These are phyloP conservation scores for Alloteropsis angusta DNA, from an alignment of 202 grass and related monocot species.

Conservation along the genomic window DNA sequence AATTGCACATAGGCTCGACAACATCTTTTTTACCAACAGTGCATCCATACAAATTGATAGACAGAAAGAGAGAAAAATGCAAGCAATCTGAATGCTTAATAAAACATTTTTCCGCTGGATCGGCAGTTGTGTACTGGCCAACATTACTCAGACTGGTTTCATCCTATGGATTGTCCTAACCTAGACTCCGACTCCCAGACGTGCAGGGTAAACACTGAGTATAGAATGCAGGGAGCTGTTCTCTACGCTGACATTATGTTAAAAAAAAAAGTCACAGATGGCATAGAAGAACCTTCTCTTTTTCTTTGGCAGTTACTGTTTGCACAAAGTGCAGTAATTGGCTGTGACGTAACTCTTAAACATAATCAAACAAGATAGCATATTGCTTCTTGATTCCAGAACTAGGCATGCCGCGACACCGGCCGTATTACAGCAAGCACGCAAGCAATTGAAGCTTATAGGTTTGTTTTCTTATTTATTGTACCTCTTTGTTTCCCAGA, in stretches of 20 bases:
- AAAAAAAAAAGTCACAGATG: not conserved
- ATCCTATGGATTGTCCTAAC: not conserved
- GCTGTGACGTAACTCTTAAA: not conserved
- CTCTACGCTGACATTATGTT: not conserved
- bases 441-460: not conserved
- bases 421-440: constrained; percentile 9
- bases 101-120: not conserved
- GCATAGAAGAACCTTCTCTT: not conserved
- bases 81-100: not conserved
- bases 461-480: not conserved
- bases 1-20: not conserved
- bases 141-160: not conserved
- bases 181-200: not conserved
- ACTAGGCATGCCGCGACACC: not conserved
- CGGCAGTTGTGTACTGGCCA: not conserved
- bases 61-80: not conserved
- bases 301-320: too few relatives aligned
- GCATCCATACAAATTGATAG: not conserved
- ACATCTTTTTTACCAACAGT: not conserved
- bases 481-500: constrained; percentile 29
- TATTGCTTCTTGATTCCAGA: not conserved
- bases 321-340: not conserved
- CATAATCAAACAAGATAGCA: not conserved
- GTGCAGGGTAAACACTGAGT: not conserved
- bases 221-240: not conserved